These are phyloP conservation scores for Flaveria ramosissima DNA, from an alignment of 129 eudicot genomes.

Conservation along the genomic window DNA sequence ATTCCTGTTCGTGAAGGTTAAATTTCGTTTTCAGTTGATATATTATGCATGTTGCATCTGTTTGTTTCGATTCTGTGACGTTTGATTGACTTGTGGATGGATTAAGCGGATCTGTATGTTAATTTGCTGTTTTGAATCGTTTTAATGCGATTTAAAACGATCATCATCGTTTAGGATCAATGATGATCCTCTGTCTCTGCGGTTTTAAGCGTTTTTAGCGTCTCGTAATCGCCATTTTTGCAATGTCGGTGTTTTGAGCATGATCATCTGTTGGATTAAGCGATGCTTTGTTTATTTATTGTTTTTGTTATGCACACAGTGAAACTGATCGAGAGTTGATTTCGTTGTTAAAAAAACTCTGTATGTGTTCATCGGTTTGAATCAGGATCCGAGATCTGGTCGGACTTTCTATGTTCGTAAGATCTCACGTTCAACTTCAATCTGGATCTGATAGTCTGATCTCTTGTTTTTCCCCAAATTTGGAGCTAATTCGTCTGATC, in stretches of 20 bases:
- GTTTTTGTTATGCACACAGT: neutral
- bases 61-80: conserved; percentile 1
- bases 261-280: conserved; percentile 3
- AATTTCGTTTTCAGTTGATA: neutral
- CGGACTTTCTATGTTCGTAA: neutral
- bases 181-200: neutral
- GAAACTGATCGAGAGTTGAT: neutral
- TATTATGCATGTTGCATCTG: neutral
- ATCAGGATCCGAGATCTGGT: conserved; percentile 18
- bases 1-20: conserved; percentile 38
- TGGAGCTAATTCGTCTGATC: neutral
- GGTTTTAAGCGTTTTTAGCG: neutral
- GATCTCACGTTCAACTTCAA: neutral
- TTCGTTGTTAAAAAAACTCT: too few species aligned
- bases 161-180: neutral
- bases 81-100: conserved; percentile 1
- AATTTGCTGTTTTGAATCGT: neutral
- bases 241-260: conserved; percentile 17
- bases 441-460: conserved; percentile 16
- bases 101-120: conserved; percentile 20
- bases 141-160: neutral
- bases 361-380: neutral
- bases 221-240: neutral
- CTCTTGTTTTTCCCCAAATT: neutral
- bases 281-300: conserved; percentile 10